Base-by-base conservation (phyloP, 352 stramenopile species). In the Globisporangium perplexum region DNA sequence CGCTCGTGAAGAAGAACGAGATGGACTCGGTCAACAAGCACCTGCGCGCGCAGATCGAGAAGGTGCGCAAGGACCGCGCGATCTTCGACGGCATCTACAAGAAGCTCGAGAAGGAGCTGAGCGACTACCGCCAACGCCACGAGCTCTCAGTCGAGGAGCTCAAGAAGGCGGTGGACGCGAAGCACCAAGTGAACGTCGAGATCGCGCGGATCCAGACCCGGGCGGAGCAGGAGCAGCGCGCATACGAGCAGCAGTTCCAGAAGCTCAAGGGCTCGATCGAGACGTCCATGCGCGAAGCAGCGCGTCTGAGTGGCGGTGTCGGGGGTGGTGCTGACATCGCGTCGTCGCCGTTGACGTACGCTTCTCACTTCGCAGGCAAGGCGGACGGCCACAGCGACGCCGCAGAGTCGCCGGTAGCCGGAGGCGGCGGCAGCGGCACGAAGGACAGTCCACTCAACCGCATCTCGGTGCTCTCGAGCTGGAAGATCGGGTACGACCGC, bases 81-180 rank as follows among this genome's bases (percentile, higher is more conserved):
- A 81, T 93, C 53, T 92, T 92, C 54, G 81, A 92, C 49, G 63
- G 77, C 14, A 90, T 93, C 50, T 90, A 93, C 70, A 91, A 90
- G 62, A 91, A 93, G 41, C 68, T 93, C 20, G 83, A 92, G 63
- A 71, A 76, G 7, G 81, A 93, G 60, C 69, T 72, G 42, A 78
- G 65, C 45, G 78, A 81, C 15, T 83, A 51, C 38, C 74, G 71
- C 7, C 30, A 65, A 7, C 72, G 79, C 0, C 71, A 86, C 45
- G 68, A 86, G n/a, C 66, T 73, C 35, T 69, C 61, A 6, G 58
- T 60, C 10, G 54, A 62, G 14, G 82, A 89, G 28, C 60, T 90
- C 22, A 48, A 63, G 47, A 68, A 68, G 28, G 73, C 60, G 6
- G 71, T 66, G 0, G 55, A 83, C 11, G 74, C 70, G 48, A 83